A percentile compares a stretch with the other conserved stretches of the same genome.
Evolutionary conservation across 805 yeast genomes (phyloP).

Genomic region (Lachancea fermentati): DNA sequence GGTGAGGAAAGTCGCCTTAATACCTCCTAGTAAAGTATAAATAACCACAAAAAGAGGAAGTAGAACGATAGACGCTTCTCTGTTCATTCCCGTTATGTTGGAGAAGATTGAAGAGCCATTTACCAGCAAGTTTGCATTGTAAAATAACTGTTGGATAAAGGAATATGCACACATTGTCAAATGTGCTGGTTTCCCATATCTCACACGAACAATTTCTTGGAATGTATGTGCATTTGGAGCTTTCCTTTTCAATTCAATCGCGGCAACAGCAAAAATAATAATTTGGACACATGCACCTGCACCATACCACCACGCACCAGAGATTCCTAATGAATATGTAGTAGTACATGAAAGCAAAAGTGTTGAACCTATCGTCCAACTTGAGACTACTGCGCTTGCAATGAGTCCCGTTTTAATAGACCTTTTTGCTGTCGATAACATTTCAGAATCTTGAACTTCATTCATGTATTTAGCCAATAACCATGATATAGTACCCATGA

Average conservation of each 20-base stretch:
- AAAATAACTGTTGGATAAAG: constrained; percentile 57
- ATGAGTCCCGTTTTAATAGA: constrained; percentile 72
- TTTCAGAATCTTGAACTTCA: constrained; percentile 84
- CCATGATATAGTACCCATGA: constrained; percentile 2
- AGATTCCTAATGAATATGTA: constrained; percentile 66
- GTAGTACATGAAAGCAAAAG: constrained; percentile 63
- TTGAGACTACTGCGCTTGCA: constrained; percentile 77
- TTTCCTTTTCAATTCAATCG: constrained; percentile 73
- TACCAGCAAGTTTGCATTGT: constrained; percentile 75
- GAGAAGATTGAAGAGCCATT: constrained; percentile 82
- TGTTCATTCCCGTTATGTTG: constrained; percentile 67
- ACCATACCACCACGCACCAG: constrained; percentile 74
- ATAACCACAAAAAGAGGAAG: constrained; percentile 68
- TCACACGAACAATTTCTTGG: constrained; percentile 65
- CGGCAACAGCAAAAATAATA: constrained; percentile 70
- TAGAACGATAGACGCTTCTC: constrained; percentile 71
- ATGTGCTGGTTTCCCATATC: constrained; percentile 73
- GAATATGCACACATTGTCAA: constrained; percentile 47
- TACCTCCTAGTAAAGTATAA: constrained; percentile 66
- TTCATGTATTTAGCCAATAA: constrained; percentile 59
- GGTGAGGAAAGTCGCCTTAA: constrained; percentile 37
- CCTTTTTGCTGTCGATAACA: constrained; percentile 83
- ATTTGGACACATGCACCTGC: constrained; percentile 83
- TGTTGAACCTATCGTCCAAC: constrained; percentile 86
- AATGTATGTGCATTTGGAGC: constrained; percentile 87